Conservation (phyloP, 169 alveolate species). For the Plasmodium cynomolgi region DNA sequence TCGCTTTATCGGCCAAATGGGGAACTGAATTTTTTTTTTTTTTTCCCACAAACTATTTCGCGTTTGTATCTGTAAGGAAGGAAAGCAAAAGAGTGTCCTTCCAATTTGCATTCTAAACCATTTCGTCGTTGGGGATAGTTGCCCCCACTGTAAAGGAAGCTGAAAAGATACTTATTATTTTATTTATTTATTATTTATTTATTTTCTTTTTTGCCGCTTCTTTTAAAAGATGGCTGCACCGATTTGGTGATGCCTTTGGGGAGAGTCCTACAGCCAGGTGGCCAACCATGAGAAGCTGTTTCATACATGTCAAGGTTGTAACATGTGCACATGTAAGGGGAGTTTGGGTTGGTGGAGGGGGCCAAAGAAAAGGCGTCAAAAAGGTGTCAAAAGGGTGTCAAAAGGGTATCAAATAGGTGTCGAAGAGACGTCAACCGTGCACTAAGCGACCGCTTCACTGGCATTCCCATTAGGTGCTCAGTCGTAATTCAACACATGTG, state of each 20-base stretch:
- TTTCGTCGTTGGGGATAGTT: not conserved
- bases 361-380: not conserved
- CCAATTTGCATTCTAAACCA: not conserved
- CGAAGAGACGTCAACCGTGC: not conserved
- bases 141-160: not conserved
- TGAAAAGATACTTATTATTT: not conserved
- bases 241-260: not conserved
- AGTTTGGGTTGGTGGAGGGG: not conserved
- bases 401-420: too few relatives aligned
- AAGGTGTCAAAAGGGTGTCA: too few relatives aligned
- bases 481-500: not conserved
- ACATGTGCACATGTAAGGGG: not conserved
- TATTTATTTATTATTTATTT: too few relatives aligned
- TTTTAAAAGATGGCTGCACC: not conserved
- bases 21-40: not conserved
- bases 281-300: not conserved
- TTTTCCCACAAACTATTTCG: not conserved
- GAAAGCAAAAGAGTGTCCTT: not conserved
- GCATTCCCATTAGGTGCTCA: not conserved
- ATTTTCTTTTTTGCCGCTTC: not conserved
- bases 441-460: not conserved
- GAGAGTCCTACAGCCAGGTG: not conserved
- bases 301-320: not conserved
- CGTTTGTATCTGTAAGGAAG: not conserved
- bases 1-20: not conserved